A percentile compares a stretch with the other conserved stretches of the same genome.
Evolutionary conservation across 306 rosid species (phyloP).

Genomic region (Macrotyloma uniflorum): DNA sequence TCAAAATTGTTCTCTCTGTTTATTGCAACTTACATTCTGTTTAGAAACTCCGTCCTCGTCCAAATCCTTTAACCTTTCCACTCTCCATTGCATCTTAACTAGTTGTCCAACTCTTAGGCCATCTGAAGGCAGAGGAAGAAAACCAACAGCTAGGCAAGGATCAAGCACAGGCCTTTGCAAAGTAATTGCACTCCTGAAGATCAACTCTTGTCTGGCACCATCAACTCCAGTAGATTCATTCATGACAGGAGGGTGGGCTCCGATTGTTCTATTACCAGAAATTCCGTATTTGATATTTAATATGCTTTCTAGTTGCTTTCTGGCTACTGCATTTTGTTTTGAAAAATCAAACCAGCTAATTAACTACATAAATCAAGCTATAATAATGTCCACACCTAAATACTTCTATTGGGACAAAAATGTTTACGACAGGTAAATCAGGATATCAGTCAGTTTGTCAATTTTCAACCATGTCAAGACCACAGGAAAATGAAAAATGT

Average conservation of each 20-base stretch:
- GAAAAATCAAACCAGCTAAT: constrained; percentile 21
- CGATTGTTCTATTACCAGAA: constrained; percentile 77
- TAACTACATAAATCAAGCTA: constrained; percentile 32
- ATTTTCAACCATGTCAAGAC: neutral
- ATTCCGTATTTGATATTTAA: constrained; percentile 82
- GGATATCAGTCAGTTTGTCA: constrained; percentile 19
- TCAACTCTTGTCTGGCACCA: constrained; percentile 63
- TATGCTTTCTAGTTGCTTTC: constrained; percentile 66
- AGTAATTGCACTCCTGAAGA: constrained; percentile 79
- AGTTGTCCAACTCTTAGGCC: constrained; percentile 90
- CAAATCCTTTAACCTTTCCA: constrained; percentile 84
- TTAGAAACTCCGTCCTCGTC: constrained; percentile 54
- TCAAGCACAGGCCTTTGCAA: constrained; percentile 97
- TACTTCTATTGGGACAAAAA: constrained; percentile 26
- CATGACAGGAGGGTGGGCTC: constrained; percentile 85
- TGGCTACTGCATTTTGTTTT: constrained; percentile 50
- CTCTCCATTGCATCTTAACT: constrained; percentile 93
- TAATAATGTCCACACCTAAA: constrained; percentile 24
- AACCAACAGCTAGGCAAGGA: constrained; percentile 93
- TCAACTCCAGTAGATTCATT: constrained; percentile 50
- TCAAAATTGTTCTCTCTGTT: constrained; percentile 16
- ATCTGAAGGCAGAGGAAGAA: constrained; percentile 92
- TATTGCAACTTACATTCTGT: constrained; percentile 60
- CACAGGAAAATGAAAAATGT: constrained; percentile 11
- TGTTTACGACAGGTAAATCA: neutral